Percentiles rank a stretch among this genome's conserved stretches.
Evolutionary conservation across 1,284 basidiomycete genomes (phyloP).

Genomic region (Ceratobasidium sp.): DNA sequence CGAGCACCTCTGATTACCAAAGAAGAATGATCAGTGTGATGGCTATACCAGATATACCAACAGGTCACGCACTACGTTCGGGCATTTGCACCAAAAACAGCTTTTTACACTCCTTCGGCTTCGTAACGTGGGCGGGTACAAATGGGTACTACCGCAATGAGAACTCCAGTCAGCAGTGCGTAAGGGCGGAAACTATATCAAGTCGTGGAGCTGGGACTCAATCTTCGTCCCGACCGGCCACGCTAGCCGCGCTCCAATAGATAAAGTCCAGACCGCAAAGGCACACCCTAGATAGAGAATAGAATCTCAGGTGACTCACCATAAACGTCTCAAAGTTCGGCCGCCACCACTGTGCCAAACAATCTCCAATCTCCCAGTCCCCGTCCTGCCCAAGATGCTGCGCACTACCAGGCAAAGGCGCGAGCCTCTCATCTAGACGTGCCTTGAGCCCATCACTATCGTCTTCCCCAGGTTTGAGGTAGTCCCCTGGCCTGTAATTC

Average conservation of each 20-base stretch:
- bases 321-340: constrained; percentile 99
- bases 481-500: constrained; percentile 87
- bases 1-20: constrained; percentile 79
- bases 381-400: constrained; percentile 77
- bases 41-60: neutral
- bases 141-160: constrained; percentile 89
- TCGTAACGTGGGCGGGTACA: constrained; percentile 94
- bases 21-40: neutral
- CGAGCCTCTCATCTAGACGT: constrained; percentile 87
- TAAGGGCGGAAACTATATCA: constrained; percentile 9
- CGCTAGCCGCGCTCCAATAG: neutral
- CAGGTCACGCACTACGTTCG: constrained; percentile 79
- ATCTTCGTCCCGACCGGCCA: neutral
- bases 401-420: constrained; percentile 71
- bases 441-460: constrained; percentile 90
- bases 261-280: neutral
- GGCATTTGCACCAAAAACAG: constrained; percentile 96
- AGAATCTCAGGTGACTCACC: constrained; percentile 64
- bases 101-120: constrained; percentile 98
- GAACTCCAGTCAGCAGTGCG: constrained; percentile 24
- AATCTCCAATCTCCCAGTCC: constrained; percentile 96
- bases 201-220: neutral
- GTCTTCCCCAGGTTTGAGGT: constrained; percentile 94
- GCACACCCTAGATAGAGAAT: constrained; percentile 20
- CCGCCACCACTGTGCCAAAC: constrained; percentile 95